Evolutionary conservation across 192 early-diverging fungal genomes (phyloP).

Genomic region (Linnemannia zychae): DNA sequence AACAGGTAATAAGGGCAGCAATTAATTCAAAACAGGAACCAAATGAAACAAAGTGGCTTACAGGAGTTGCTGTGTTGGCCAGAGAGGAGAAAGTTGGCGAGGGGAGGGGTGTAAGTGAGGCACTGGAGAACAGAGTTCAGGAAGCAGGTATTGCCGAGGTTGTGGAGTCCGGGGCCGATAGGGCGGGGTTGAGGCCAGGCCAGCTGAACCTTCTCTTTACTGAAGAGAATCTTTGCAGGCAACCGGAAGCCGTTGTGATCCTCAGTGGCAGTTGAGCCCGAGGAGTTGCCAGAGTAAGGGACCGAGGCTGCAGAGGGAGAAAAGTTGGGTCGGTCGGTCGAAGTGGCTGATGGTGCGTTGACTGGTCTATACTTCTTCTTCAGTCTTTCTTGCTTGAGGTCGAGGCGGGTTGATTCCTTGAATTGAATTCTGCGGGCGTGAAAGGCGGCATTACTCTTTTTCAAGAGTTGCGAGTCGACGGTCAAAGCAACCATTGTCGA

Average conservation of each 20-base stretch:
- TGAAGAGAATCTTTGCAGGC: slow-evolving; percentile 65
- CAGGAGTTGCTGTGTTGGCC: slow-evolving; percentile 72
- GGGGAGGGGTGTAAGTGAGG: slow-evolving; percentile 80
- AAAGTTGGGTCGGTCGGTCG: slow-evolving; percentile 6
- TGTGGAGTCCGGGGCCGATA: slow-evolving; percentile 78
- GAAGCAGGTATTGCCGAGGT: slow-evolving; percentile 85
- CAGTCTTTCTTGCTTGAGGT: slow-evolving; percentile 72
- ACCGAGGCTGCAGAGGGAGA: background rate
- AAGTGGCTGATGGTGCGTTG: slow-evolving; percentile 50
- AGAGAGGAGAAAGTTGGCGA: slow-evolving; percentile 76
- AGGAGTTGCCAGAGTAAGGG: slow-evolving; percentile 20
- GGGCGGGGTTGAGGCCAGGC: slow-evolving; percentile 69
- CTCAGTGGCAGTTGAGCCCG: slow-evolving; percentile 25
- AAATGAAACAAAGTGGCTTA: slow-evolving; percentile 39
- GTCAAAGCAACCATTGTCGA: slow-evolving; percentile 31
- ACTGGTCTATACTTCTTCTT: slow-evolving; percentile 75
- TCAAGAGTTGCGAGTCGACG: slow-evolving; percentile 41
- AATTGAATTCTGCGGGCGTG: slow-evolving; percentile 73
- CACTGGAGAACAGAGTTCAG: slow-evolving; percentile 86
- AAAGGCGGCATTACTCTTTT: slow-evolving; percentile 43
- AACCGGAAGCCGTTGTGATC: slow-evolving; percentile 73
- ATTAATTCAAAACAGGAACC: background rate
- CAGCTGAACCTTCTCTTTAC: slow-evolving; percentile 64
- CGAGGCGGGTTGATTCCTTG: slow-evolving; percentile 66
- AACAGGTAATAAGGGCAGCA: background rate